phyloP scores from a whole-genome alignment of 192 early-diverging fungal genomes.

The Mortierella alpina region DNA sequence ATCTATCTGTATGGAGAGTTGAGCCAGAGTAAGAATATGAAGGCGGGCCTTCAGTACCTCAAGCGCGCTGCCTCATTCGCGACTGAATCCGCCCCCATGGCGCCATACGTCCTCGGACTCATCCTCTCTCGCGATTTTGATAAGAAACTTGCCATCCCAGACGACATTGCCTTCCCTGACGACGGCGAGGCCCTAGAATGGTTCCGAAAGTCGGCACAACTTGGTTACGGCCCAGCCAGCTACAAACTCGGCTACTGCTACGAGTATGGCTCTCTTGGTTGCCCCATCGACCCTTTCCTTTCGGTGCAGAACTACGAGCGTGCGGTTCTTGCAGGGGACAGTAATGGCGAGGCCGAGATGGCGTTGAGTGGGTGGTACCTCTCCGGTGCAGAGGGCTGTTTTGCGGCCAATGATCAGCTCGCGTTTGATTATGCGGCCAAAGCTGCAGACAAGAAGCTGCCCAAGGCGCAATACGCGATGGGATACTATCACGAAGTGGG shows the following conservation, averaged over 20 bases:
- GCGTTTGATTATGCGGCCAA: conserved; percentile 85
- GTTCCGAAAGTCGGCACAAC: conserved; percentile 75
- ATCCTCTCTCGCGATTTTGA: conserved; percentile 80
- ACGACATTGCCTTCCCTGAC: conserved; percentile 76
- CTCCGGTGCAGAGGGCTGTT: conserved; percentile 74
- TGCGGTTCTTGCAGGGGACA: conserved; percentile 57
- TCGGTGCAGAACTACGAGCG: conserved; percentile 84
- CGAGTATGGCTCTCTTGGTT: conserved; percentile 82
- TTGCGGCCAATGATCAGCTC: conserved; percentile 73
- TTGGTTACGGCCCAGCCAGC: conserved; percentile 79
- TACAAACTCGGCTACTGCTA: conserved; percentile 84
- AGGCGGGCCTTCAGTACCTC: conserved; percentile 86
- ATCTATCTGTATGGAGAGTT: conserved; percentile 81
- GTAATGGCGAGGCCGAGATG: conserved; percentile 80
- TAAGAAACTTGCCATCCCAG: conserved; percentile 63
- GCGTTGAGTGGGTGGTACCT: conserved; percentile 89
- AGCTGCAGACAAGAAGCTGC: conserved; percentile 82
- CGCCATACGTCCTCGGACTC: conserved; percentile 80
- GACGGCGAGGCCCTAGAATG: conserved; percentile 79
- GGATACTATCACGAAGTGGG: conserved; percentile 92
- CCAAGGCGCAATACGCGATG: conserved; percentile 89
- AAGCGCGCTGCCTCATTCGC: conserved; percentile 82
- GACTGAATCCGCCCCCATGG: conserved; percentile 72
- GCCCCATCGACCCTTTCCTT: conserved; percentile 69
- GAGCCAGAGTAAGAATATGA: conserved; percentile 71